Percentiles rank a stretch among this genome's conserved stretches.
phyloP scores from a whole-genome alignment of 495 filamentous ascomycete species.

The Margaritispora aquatica region DNA sequence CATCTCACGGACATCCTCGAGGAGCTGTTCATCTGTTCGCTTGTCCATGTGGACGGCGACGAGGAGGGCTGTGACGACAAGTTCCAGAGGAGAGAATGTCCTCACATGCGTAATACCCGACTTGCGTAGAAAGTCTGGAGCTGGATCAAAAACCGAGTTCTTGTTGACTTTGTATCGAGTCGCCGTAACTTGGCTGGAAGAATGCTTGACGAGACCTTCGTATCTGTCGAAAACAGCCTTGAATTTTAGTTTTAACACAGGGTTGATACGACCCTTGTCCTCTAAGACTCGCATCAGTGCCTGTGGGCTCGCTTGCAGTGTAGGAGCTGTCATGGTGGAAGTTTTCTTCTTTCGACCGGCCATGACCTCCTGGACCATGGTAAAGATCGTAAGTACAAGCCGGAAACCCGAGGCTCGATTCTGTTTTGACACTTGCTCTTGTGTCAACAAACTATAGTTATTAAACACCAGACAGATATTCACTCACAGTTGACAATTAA shows the following conservation, averaged over 20 bases:
- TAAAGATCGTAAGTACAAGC: constrained; percentile 23
- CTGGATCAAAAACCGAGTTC: constrained; percentile 20
- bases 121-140: constrained; percentile 15
- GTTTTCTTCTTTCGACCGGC: background rate
- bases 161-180: constrained; percentile 12
- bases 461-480: background rate
- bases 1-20: constrained; percentile 35
- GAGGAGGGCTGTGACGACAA: constrained; percentile 35
- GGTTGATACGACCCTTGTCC: constrained; percentile 13
- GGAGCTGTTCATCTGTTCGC: constrained; percentile 29
- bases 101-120: constrained; percentile 15
- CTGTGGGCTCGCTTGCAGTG: constrained; percentile 24
- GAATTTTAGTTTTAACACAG: constrained; percentile 8
- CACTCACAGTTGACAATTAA: constrained; percentile 29
- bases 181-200: constrained; percentile 11
- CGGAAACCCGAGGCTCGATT: constrained; percentile 31
- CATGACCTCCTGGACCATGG: constrained; percentile 21
- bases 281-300: constrained; percentile 25
- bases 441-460: constrained; percentile 12
- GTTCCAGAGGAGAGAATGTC: constrained; percentile 40
- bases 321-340: constrained; percentile 7
- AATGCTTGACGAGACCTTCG: constrained; percentile 19
- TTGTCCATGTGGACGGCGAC: constrained; percentile 33
- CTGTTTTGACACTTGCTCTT: constrained; percentile 23
- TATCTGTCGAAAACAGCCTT: constrained; percentile 24